Evolutionary conservation across 2,329 filamentous ascomycete genomes (phyloP).

Genomic region (Diaporthe citrichinensis): DNA sequence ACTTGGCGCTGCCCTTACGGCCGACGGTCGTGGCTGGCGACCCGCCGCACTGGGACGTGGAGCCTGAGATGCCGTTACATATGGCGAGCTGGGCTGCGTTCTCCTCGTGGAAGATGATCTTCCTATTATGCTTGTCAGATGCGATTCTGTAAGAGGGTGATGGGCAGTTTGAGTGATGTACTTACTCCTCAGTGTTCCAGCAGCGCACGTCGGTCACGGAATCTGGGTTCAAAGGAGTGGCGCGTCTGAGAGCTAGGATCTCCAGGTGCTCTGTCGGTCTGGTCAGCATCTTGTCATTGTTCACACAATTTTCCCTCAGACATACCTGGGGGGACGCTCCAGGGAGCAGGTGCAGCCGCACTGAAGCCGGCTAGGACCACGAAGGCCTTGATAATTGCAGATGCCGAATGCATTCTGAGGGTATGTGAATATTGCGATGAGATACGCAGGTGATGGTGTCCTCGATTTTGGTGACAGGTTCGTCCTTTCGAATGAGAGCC

Average conservation of each 20-base stretch:
- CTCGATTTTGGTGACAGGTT: background rate
- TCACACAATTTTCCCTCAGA: background rate
- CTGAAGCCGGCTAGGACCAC: constrained; percentile 50
- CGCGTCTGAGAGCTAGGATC: constrained; percentile 58
- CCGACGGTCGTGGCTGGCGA: constrained; percentile 60
- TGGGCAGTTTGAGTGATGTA: background rate
- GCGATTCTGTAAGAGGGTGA: background rate
- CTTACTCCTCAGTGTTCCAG: constrained; percentile 58
- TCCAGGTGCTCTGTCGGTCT: constrained; percentile 55
- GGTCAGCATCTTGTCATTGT: background rate
- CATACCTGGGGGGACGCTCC: constrained; percentile 41
- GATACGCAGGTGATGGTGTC: background rate
- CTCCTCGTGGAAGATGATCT: constrained; percentile 65
- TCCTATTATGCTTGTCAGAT: constrained; percentile 47
- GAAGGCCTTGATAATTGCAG: constrained; percentile 49
- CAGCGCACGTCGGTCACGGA: constrained; percentile 58
- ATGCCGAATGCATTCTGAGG: constrained; percentile 51
- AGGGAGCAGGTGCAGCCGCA: constrained; percentile 42
- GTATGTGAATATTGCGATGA: constrained; percentile 13
- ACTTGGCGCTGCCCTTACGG: constrained; percentile 61
- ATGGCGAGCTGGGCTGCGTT: constrained; percentile 75
- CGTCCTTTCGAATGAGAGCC: background rate
- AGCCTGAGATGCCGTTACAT: constrained; percentile 66
- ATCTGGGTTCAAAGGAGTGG: constrained; percentile 56
- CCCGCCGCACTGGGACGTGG: constrained; percentile 59